Base-by-base conservation (phyloP, 257 asterid species). In the Solanum chmielewskii region DNA sequence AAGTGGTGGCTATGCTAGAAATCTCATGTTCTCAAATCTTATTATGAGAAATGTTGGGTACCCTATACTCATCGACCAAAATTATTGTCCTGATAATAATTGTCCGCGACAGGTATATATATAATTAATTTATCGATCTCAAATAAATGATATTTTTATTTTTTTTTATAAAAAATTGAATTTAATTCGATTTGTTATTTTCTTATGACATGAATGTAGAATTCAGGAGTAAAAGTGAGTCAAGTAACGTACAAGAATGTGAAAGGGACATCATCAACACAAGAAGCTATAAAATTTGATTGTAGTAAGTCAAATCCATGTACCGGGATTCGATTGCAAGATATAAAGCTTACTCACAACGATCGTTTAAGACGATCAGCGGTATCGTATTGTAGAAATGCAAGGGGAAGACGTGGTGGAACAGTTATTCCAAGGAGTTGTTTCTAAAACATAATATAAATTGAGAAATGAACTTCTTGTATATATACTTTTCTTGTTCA, bases 301-400 rank as follows among this genome's bases (percentile, higher is more conserved):
- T 93, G 98, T 41, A 93, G 97, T 77, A 90, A 93, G 31, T 90
- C 90, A 23, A 93, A 90, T 89, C 97, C 98, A 83, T 94, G 98
- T 86, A 89, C 74, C 21, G 92, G 87, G 3, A 93, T 94, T 47
- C 90, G 31, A 85, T 18, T 93, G 59, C 90, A 9, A 21, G 97
- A 94, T 83, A 93, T 94, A 29, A 92, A 92, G 39, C 91, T 93
- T 71, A 91, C 94, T 44, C 91, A 90, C 56, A 68, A 23, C 15
- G 73, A 84, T 84, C 75, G 37, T 4, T 29, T 84, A 9, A 41
- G 86, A 41, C 68, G 86, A 6, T 56, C 86, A 3, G 56, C 86
- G 25, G 16, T 84, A 42, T 14, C 86, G 1, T 84, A 84, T 37
- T 84, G 86, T 44, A 84, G 56, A 84, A 84, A 84, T 84, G 86